Base-by-base conservation (phyloP, 768 basidiomycete genomes). In the Psilocybe tampanensis region DNA sequence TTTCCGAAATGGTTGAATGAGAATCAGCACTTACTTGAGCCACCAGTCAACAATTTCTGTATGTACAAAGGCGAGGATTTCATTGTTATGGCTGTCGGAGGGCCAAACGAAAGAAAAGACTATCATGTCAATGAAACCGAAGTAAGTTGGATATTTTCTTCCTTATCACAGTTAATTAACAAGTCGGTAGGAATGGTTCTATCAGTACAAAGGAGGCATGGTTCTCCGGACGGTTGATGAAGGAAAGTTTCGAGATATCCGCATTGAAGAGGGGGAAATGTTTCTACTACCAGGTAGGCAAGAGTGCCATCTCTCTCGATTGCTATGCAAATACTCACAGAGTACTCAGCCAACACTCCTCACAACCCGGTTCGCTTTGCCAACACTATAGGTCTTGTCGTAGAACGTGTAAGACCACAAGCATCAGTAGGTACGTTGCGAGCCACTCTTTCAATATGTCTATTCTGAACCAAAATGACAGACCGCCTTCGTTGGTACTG, bases 51-150 rank as follows among this genome's bases (percentile, higher is more conserved):
- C 79, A 93, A 95, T 70, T 95, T 85, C 60, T 92, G 92, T 68
- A 68, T 94, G 54, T 93, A 90, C 70, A 80, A 84, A 50, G 93
- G 92, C 34, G 78, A 80, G 23, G 95, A 98, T 69, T 96, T 90
- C 66, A 83, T 92, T 42, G 87, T 96, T n/a, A 98, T 99, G 96
- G 92, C 83, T 6, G 86, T 98, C 21, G 95, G 97, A 9, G 97
- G 96, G 0, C 96, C 96, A 0, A 99, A 99, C 68, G 87, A 93
- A 68, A 78, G 96, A 36, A 90, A 90, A 52, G 95, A 97, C 72
- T 98, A 94, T 67, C 96, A 98, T 71, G 75, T 97, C 42, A 98
- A 98, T 70, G 87, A 97, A 74, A 98, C 95, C 1, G 95, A 97
- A 81, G 91, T 89, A 45, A 44, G 76, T 60, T 39, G 5, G n/a